Conservation (phyloP, 345 rosid genomes). For the Bretschneidera sinensis region DNA sequence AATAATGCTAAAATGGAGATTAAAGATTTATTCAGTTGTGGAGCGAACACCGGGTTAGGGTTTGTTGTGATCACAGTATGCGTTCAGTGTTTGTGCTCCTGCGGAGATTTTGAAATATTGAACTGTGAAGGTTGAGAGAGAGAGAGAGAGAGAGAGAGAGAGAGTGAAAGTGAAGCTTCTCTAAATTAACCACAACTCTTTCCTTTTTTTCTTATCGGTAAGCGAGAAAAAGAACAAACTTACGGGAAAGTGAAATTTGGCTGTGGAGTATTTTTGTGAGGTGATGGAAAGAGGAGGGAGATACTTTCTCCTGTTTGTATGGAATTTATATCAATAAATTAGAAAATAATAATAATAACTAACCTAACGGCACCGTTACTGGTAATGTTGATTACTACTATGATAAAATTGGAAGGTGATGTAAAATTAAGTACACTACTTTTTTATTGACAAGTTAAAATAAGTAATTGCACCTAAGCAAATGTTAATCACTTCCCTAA, state of each 20-base stretch:
- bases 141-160: conserved; percentile 14
- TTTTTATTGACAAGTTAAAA: too few relatives aligned
- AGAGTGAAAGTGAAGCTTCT: conserved; percentile 17
- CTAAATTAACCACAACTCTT: background rate
- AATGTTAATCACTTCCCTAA: too few relatives aligned
- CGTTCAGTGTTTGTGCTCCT: background rate
- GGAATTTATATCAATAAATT: too few relatives aligned
- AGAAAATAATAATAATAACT: too few relatives aligned
- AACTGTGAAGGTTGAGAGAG: background rate
- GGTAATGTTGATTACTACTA: too few relatives aligned
- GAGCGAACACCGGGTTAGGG: conserved; percentile 25
- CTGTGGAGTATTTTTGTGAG: too few relatives aligned
- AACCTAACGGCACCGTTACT: background rate
- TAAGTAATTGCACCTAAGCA: too few relatives aligned
- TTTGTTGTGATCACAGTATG: conserved; percentile 8
- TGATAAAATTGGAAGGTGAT: too few relatives aligned
- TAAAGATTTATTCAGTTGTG: background rate
- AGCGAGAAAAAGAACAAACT: too few relatives aligned
- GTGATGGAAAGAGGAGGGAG: background rate
- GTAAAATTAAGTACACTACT: too few relatives aligned
- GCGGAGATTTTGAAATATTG: conserved; percentile 16
- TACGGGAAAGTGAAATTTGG: background rate
- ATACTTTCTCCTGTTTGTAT: background rate
- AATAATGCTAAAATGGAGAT: conserved; percentile 3
- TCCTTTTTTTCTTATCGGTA: background rate